Evolutionary conservation across 495 filamentous ascomycete species (phyloP).

Genomic region (Hypoxylon cercidicola): DNA sequence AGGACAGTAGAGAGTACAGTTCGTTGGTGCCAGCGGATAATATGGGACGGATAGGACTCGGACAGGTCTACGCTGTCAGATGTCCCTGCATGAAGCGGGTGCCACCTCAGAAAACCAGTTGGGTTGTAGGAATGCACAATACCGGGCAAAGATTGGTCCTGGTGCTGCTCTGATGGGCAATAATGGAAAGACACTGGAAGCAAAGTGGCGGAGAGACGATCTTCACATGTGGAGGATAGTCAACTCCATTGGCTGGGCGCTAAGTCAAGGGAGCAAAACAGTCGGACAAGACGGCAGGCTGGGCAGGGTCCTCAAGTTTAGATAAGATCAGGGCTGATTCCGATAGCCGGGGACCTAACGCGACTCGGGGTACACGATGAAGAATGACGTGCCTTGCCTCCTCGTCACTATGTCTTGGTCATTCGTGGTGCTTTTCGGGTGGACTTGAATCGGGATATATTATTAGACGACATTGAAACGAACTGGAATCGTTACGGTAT

Average conservation of each 20-base stretch:
- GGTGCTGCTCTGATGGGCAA: conserved; percentile 10
- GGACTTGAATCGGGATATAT: neutral
- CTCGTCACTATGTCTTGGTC: neutral
- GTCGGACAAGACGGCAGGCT: conserved; percentile 30
- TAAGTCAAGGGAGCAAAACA: conserved; percentile 13
- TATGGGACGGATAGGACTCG: conserved; percentile 23
- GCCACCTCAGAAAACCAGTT: conserved; percentile 24
- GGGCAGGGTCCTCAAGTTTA: conserved; percentile 14
- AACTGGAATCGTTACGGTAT: neutral
- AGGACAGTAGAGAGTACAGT: conserved; percentile 3
- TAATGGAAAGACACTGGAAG: conserved; percentile 18
- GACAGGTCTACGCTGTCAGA: conserved; percentile 31
- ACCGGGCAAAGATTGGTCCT: conserved; percentile 29
- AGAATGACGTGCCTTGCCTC: neutral
- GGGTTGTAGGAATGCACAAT: conserved; percentile 18
- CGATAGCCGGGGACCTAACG: conserved; percentile 26
- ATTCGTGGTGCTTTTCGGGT: neutral
- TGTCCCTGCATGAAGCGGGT: conserved; percentile 31
- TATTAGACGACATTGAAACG: neutral
- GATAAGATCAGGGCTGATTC: conserved; percentile 32
- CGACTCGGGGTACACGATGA: conserved; percentile 1
- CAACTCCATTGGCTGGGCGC: conserved; percentile 25
- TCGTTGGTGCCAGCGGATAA: conserved; percentile 36
- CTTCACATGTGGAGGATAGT: conserved; percentile 35
- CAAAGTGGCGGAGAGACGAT: conserved; percentile 20